phyloP scores from a whole-genome alignment of 1,284 basidiomycete genomes.

The Sutorius eximius region DNA sequence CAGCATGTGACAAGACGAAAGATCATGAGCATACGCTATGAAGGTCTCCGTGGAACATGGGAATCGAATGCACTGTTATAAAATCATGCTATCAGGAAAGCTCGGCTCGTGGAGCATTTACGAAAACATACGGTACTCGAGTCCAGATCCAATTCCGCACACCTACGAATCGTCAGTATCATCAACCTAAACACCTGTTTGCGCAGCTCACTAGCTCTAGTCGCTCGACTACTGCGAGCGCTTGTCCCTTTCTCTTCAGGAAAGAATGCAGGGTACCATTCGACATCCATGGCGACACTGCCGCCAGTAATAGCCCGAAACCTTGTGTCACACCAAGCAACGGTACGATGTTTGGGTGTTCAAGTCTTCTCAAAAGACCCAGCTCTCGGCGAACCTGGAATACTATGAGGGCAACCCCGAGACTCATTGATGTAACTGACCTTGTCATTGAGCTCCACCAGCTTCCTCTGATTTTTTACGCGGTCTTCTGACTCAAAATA shows the following conservation, averaged over 20 bases:
- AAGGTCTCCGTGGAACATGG: constrained; percentile 8
- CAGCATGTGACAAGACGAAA: background rate
- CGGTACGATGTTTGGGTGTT: constrained; percentile 6
- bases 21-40: constrained; percentile 1
- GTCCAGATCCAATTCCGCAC: background rate
- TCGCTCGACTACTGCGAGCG: background rate
- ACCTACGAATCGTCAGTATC: background rate
- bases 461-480: background rate
- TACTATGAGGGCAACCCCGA: too few relatives aligned
- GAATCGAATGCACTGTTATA: constrained; percentile 11
- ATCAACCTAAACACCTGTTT: background rate
- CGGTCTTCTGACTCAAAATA: constrained; percentile 1
- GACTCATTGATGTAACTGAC: background rate
- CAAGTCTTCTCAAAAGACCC: constrained; percentile 2
- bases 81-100: background rate
- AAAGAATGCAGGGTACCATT: constrained; percentile 5
- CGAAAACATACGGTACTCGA: constrained; percentile 6
- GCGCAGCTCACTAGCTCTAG: background rate
- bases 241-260: background rate
- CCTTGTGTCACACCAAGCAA: constrained; percentile 3
- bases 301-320: background rate
- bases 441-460: background rate
- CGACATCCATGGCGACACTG: constrained; percentile 1
- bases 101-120: accelerated
- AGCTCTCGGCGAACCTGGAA: constrained; percentile 4